Evolutionary conservation across 2,329 filamentous ascomycete genomes (phyloP), one percentile per base, ranked within the genome.

Genomic region (Alternaria burnsii): DNA sequence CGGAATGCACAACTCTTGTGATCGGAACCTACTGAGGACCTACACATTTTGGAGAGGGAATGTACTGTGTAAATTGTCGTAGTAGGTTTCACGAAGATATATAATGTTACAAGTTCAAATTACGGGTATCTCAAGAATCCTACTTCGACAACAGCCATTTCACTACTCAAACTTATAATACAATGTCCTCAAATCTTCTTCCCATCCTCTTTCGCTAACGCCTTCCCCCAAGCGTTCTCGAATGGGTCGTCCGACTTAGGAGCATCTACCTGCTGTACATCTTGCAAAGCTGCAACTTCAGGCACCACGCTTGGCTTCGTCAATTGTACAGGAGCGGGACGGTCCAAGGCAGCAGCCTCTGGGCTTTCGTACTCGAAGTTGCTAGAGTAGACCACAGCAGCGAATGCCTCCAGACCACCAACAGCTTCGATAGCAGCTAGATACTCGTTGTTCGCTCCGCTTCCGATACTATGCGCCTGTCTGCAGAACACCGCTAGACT

Each of bases 401-500:
- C 91, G 76, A 96, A 96, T 0, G 90, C 91, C 76, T 94, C 91
- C 10, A 96, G 83, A 62, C 94, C 91, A 28, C 86, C 84, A 40
- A 94, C 90, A 54, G 84, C 79, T 79, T 96, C 92, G 84, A 96
- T 92, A 40, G 89, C 87, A 70, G 79, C 74, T n/a, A 84, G 70
- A 53, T 84, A 84, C 67, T 83, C 82, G 57, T 85, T 84, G 34
- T 80, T 78, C 7, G 78, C 74, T 8, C 75, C 81, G 86, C 89
- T 78, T 87, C 94, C 94, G 68, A 99, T 97, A 55, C 84, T 86
- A 78, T 97, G 94, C 5, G 94, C 94, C 81, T 99, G 94, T 68
- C 93, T 88, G 40, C 93, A 95, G 71, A 98, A 87, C 6, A 97
- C 90, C 3, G 94, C 96, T 36, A 99, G 84, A 54, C 96, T 90